These are phyloP conservation scores for Leishmania mexicana DNA, from an alignment of 208 protist species.

Conservation along the genomic window DNA sequence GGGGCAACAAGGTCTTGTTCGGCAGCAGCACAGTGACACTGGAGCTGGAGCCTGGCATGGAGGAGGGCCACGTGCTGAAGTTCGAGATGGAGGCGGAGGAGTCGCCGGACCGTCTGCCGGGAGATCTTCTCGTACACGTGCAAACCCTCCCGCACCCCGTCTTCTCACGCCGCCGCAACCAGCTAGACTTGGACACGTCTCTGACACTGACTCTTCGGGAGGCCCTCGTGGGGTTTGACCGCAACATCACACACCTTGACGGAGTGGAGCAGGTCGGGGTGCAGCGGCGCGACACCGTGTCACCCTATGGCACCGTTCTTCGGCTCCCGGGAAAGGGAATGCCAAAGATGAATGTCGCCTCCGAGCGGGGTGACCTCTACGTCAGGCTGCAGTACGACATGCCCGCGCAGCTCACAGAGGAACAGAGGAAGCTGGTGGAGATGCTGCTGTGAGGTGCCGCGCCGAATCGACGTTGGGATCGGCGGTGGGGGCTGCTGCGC, in stretches of 20 bases:
- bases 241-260: constrained; percentile 86
- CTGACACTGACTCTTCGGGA: constrained; percentile 84
- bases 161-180: constrained; percentile 81
- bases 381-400: constrained; percentile 81
- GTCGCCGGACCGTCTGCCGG: constrained; percentile 71
- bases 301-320: constrained; percentile 71
- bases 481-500: background rate
- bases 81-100: constrained; percentile 92
- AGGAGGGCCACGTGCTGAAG: constrained; percentile 64
- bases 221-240: constrained; percentile 90
- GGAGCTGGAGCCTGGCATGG: constrained; percentile 72
- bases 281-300: constrained; percentile 28
- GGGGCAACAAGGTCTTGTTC: constrained; percentile 68
- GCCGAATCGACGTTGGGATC: background rate
- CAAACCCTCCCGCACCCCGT: constrained; percentile 51
- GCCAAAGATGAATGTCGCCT: constrained; percentile 84
- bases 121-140: constrained; percentile 77
- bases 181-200: constrained; percentile 83
- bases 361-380: constrained; percentile 90
- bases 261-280: constrained; percentile 58
- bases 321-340: constrained; percentile 90
- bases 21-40: constrained; percentile 48
- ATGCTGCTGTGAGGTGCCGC: constrained; percentile 17
- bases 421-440: constrained; percentile 38
- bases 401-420: constrained; percentile 58